Percentiles rank a stretch among this genome's conserved stretches.
Evolutionary conservation across 179 eudicot species (phyloP).

Genomic region (Actinidia polygama): DNA sequence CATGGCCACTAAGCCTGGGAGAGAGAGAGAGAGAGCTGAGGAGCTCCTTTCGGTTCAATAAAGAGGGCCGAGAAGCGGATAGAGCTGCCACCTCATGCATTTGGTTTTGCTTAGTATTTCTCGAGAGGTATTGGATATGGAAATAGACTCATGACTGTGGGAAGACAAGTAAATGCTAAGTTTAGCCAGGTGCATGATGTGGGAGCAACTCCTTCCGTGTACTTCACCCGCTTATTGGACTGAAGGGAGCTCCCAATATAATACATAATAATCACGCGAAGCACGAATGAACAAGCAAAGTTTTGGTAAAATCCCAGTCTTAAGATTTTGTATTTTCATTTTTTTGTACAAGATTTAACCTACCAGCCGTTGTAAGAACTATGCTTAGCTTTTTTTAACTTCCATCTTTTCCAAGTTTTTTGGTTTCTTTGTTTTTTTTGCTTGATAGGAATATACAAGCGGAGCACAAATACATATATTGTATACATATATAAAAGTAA

Average conservation of each 20-base stretch:
- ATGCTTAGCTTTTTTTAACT: no score
- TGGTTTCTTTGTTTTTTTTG: no score
- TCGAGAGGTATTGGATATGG: neutral
- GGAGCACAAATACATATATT: no score
- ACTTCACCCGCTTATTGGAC: slow-evolving; percentile 45
- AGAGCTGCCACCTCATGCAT: slow-evolving; percentile 50
- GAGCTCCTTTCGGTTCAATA: slow-evolving; percentile 45
- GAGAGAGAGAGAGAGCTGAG: slow-evolving; percentile 17
- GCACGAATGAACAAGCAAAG: neutral
- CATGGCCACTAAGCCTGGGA: slow-evolving; percentile 3
- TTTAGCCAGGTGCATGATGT: slow-evolving; percentile 36
- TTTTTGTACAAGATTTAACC: neutral
- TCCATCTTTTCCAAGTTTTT: no score
- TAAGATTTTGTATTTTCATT: neutral
- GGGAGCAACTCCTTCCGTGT: slow-evolving; percentile 40
- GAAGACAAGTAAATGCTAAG: slow-evolving; percentile 16
- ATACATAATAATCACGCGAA: neutral
- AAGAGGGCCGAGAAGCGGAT: slow-evolving; percentile 37
- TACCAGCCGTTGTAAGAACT: no score
- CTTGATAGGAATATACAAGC: no score
- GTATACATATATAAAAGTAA: no score
- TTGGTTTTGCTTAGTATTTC: slow-evolving; percentile 23
- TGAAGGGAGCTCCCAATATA: slow-evolving; percentile 45
- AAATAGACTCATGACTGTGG: neutral
- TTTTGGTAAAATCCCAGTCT: neutral